Evolutionary conservation across 2,329 filamentous ascomycete species (phyloP), one percentile per base, ranked within the genome.

Genomic region (Pseudogymnoascus sp.): DNA sequence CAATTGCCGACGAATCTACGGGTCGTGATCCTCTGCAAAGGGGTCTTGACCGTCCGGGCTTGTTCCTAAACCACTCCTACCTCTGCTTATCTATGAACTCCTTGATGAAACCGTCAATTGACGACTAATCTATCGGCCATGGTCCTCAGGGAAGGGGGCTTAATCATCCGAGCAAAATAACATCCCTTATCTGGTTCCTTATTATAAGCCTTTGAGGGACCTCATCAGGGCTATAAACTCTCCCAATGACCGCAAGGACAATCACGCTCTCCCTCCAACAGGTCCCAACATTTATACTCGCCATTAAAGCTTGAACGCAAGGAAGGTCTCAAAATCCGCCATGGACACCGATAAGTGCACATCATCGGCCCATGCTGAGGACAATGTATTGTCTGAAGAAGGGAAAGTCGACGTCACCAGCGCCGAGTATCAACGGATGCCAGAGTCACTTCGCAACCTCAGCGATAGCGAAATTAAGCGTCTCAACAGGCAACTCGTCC

Each of bases 361-460:
- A 18, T 40, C 38, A 18, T 40, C 5, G n/a, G 38, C 38, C 38
- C n/a, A 40, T 40, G 38, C 38, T 11, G 38, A 40, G 38, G 38
- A 40, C 16, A 40, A 18, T 18, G 8, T 40, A 40, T 40, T 11
- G 38, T 40, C 38, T 18, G 1, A 40, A 40, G 38, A 40, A 40
- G 38, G 38, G 38, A 40, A 40, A 40, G 38, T 40, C 16, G 38
- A 40, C 11, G n/a, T 40, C 38, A 40, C 38, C 38, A 40, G n/a
- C 38, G 16, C 2, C n/a, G 38, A 40, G n/a, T 40, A 18, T 40
- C 61, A 36, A 56, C 64, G 64, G 14, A 62, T 64, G 60, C 70
- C 71, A 18, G 68, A 71, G 37, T 68, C 64, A 8, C 67, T 74
- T 50, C 70, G 66, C 6, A 34, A 61, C 16, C 66, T 73, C 8